These are phyloP conservation scores for Neofusicoccum laricinum DNA, from an alignment of 2,329 filamentous ascomycete species.

Conservation along the genomic window DNA sequence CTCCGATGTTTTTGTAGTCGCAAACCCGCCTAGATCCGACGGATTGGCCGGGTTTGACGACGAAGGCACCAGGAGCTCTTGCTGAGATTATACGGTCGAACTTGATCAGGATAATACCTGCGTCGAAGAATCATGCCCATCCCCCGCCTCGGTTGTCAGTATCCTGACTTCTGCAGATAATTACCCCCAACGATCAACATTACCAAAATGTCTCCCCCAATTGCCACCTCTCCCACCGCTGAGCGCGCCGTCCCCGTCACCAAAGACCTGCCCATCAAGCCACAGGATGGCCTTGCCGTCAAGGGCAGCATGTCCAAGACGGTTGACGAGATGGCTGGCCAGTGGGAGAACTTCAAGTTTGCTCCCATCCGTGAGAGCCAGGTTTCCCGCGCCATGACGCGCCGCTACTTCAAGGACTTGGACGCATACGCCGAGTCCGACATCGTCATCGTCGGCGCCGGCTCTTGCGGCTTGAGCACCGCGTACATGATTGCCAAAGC, in stretches of 20 bases:
- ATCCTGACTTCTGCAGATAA: constrained; percentile 30
- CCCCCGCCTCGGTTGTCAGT: constrained; percentile 36
- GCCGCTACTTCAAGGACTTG: constrained; percentile 87
- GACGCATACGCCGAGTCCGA: constrained; percentile 89
- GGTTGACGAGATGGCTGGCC: constrained; percentile 65
- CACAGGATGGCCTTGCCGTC: constrained; percentile 37
- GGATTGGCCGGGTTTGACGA: background rate
- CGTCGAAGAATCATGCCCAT: constrained; percentile 90
- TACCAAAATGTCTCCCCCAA: constrained; percentile 71
- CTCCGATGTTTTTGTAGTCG: constrained; percentile 18
- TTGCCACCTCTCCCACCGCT: constrained; percentile 57
- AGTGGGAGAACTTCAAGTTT: constrained; percentile 82
- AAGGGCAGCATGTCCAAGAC: constrained; percentile 50
- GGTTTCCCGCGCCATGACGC: constrained; percentile 89
- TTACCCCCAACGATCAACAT: constrained; percentile 30
- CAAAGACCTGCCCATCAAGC: constrained; percentile 34
- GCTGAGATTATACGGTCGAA: constrained; percentile 92
- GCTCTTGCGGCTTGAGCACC: constrained; percentile 80
- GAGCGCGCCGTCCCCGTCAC: constrained; percentile 38
- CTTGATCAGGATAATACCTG: constrained; percentile 99
- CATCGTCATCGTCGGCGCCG: constrained; percentile 89
- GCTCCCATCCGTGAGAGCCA: constrained; percentile 86
- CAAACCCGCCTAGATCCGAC: constrained; percentile 14
- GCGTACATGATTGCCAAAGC: constrained; percentile 81
- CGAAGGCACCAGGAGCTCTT: constrained; percentile 10